Base-by-base conservation (phyloP, 2,329 filamentous ascomycete genomes). In the Aspergillus quadrilineatus region DNA sequence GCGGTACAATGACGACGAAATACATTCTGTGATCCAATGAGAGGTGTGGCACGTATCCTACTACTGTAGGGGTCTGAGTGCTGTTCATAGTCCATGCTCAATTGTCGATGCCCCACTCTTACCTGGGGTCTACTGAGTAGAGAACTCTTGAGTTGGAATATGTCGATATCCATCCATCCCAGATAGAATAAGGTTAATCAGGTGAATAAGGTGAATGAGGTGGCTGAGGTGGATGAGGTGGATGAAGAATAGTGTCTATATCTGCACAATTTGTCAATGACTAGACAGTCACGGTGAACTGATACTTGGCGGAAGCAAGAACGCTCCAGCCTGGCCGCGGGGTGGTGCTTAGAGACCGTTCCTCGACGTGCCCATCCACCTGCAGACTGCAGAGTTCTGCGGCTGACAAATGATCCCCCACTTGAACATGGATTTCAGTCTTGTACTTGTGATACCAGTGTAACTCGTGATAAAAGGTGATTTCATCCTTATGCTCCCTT, bases 31-130 rank as follows among this genome's bases (percentile, higher is more conserved):
- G 51, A 53, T 59, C 55, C 49, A 50, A 37, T 50, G 42, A 15
- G 34, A 37, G 34, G 34, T 37, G 34, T 37, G 34, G 34, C 15
- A 55, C 22, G 30, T 43, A 29, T 17, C 26, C 41, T 34, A 37
- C 15, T 30, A 29, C 17, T 15, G 50, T 49, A 47, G 47, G 51
- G 59, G 51, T 54, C 55, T 51, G 59, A 61, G 59, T 59, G 57
- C 37, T 43, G 54, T 56, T 50, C 56, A 56, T 52, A 46, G 49
- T 55, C 51, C 52, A 55, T 44, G 53, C 50, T 60, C 37, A 43
- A 54, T 42, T 53, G 44, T 26, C 15, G 48, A 52, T 53, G 49
- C 59, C 59, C 59, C 57, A 57, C 57, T 41, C 48, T 22, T 22
- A 22, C 22, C 22, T 22, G 22, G 22, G 0, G 3, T 22, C 22